Evolutionary conservation across 257 asterid genomes (phyloP), one percentile per base, ranked within the genome.

Genomic region (Salvia miltiorrhiza): DNA sequence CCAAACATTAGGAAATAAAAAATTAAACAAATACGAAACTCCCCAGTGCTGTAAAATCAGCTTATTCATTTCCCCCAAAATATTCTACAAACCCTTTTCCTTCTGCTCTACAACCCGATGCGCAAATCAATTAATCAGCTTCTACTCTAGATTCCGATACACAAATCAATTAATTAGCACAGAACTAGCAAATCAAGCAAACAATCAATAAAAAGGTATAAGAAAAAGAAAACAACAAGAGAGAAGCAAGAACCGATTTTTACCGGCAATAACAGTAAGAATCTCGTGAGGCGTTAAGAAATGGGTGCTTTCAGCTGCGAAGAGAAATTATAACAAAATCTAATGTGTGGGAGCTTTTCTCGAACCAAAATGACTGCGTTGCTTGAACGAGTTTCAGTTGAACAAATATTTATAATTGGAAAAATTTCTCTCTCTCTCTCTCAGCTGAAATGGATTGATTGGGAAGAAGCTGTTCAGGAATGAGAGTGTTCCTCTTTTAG

Each of bases 201-300:
- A 1, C 44, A 63, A 74, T 30, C 17, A 52, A 60, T 60, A 52
- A 49, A 67, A n/a, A 49, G 12, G 9, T 12, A 12, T 19, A 5
- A 41, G 65, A 57, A 32, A 16, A 0, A 39, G 21, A 11, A 0
- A 39, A 40, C n/a, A 9, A 19, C 13, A 12, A 32, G 59, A 12
- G 6, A 17, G 71, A 67, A 60, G 30, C 53, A 45, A 44, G 52
- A 63, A 43, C 8, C 35, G 6, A 45, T 20, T 28, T 17, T 70
- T 70, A 70, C 75, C 68, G 44, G 17, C 54, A 40, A 37, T 52
- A 10, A 48, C 26, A 32, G 57, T 37, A 68, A 54, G 19, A 28
- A 68, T 68, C 21, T 68, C n/a, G 65, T 40, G 57, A 68, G 43
- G 1, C 30, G 63, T 9, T 52, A 11, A n/a, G 68, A 26, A 41